Percentiles rank a stretch among this genome's conserved stretches.
phyloP scores from a whole-genome alignment of 441 rosid species.

The Aquilaria agallochum region DNA sequence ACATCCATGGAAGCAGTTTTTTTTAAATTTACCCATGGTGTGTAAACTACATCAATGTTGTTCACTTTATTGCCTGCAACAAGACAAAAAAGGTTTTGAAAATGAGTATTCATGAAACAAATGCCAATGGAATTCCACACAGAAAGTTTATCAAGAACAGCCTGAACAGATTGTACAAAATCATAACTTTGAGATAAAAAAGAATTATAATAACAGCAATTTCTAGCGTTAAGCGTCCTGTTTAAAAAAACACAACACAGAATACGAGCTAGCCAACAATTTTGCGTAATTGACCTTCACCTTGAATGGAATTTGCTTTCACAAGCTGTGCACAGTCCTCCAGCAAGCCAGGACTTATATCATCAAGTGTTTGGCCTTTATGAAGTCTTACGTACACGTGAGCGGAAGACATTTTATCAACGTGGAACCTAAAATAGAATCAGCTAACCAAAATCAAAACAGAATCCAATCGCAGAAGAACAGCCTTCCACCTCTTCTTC shows the following conservation, averaged over 20 bases:
- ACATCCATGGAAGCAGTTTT: conserved; percentile 98
- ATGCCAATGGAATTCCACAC: too few relatives aligned
- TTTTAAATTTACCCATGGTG: conserved; percentile 95
- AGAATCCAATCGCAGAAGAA: too few relatives aligned
- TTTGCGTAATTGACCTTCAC: conserved; percentile 22
- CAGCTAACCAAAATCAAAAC: conserved; percentile 1
- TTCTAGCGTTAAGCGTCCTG: background rate
- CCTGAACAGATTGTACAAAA: background rate
- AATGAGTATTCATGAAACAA: background rate
- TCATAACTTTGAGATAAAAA: background rate
- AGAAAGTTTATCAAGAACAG: background rate
- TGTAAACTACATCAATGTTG: conserved; percentile 91
- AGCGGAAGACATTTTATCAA: conserved; percentile 98
- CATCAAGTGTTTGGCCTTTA: conserved; percentile 83
- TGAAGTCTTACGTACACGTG: conserved; percentile 93
- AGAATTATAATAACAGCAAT: background rate
- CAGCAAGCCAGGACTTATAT: conserved; percentile 73
- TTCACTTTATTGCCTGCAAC: conserved; percentile 91
- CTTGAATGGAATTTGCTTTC: conserved; percentile 98
- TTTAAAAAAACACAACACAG: background rate
- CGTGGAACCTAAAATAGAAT: conserved; percentile 76
- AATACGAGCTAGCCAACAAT: background rate
- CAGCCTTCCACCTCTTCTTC: too few relatives aligned
- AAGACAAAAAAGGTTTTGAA: background rate
- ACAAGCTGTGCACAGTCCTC: conserved; percentile 99